A percentile compares a stretch with the other conserved stretches of the same genome.
phyloP scores from a whole-genome alignment of 495 filamentous ascomycete genomes.

The Daldinia vernicosa region DNA sequence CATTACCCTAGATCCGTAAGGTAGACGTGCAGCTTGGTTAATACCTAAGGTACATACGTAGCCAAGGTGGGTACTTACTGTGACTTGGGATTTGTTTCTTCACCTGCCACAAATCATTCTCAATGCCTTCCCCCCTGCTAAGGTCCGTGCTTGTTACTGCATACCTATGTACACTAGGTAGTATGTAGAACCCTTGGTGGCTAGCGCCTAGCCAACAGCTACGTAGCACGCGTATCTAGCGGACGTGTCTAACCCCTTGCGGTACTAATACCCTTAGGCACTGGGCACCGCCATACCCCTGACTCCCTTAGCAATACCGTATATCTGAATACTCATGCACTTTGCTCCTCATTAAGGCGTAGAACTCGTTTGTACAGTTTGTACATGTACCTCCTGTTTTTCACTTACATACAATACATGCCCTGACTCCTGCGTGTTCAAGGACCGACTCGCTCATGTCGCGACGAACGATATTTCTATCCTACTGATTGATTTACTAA shows the following conservation, averaged over 20 bases:
- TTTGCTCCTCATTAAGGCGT: conserved; percentile 8
- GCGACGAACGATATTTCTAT: conserved; percentile 28
- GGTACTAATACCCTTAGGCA: conserved; percentile 41
- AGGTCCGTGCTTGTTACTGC: conserved; percentile 18
- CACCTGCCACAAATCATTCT: conserved; percentile 41
- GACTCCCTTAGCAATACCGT: conserved; percentile 1
- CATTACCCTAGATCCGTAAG: conserved; percentile 27
- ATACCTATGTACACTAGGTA: background rate
- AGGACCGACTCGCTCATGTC: conserved; percentile 32
- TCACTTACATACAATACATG: conserved; percentile 10
- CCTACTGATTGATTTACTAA: conserved; percentile 32
- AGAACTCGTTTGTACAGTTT: conserved; percentile 4
- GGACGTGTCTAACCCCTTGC: conserved; percentile 31
- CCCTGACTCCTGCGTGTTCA: conserved; percentile 42
- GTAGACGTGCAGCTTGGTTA: conserved; percentile 41
- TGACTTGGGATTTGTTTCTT: conserved; percentile 29
- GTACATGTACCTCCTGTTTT: conserved; percentile 28
- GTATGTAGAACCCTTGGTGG: conserved; percentile 1
- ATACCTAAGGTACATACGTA: conserved; percentile 38
- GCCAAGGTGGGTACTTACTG: conserved; percentile 32
- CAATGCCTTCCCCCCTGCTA: conserved; percentile 16
- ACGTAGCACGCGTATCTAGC: conserved; percentile 18
- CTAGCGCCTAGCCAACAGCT: conserved; percentile 5
- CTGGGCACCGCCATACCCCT: conserved; percentile 15
- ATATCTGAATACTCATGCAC: conserved; percentile 22